Conservation (phyloP, 2,329 filamentous ascomycete species). For the Rachicladosporium sp. region DNA sequence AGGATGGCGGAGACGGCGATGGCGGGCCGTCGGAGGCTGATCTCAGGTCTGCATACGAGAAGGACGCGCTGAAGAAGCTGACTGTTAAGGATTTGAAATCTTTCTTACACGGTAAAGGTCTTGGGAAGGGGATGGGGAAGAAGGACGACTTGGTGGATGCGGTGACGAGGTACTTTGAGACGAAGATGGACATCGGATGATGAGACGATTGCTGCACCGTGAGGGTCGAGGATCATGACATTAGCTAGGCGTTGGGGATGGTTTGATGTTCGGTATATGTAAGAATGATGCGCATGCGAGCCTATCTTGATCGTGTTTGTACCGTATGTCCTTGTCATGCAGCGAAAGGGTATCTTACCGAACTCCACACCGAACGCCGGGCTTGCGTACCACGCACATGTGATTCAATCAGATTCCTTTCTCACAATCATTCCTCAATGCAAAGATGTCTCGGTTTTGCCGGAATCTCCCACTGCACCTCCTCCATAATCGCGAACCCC, state of each 20-base stretch:
- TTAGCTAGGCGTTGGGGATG: too few relatives aligned
- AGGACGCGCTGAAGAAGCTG: constrained; percentile 31
- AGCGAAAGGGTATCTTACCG: too few relatives aligned
- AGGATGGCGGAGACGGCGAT: constrained; percentile 17
- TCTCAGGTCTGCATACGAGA: constrained; percentile 33
- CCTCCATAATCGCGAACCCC: constrained; percentile 20
- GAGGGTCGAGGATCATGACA: too few relatives aligned
- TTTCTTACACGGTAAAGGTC: constrained; percentile 19
- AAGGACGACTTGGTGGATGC: constrained; percentile 25
- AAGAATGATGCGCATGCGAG: too few relatives aligned
- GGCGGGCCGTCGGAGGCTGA: constrained; percentile 29
- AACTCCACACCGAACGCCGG: too few relatives aligned
- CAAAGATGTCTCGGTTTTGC: constrained; percentile 15
- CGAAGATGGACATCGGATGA: constrained; percentile 9
- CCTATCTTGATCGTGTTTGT: too few relatives aligned
- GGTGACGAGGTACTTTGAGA: constrained; percentile 25
- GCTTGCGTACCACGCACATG: too few relatives aligned
- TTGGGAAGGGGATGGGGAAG: constrained; percentile 15
- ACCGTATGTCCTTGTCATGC: too few relatives aligned
- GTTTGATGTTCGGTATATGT: too few relatives aligned
- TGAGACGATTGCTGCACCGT: too few relatives aligned
- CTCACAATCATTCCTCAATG: constrained; percentile 12
- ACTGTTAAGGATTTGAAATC: constrained; percentile 22
- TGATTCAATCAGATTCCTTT: too few relatives aligned
- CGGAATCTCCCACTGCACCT: constrained; percentile 18